Evolutionary conservation across 1,284 basidiomycete species (phyloP), one percentile per base, ranked within the genome.

Genomic region (Boletellus dicymbophilus): DNA sequence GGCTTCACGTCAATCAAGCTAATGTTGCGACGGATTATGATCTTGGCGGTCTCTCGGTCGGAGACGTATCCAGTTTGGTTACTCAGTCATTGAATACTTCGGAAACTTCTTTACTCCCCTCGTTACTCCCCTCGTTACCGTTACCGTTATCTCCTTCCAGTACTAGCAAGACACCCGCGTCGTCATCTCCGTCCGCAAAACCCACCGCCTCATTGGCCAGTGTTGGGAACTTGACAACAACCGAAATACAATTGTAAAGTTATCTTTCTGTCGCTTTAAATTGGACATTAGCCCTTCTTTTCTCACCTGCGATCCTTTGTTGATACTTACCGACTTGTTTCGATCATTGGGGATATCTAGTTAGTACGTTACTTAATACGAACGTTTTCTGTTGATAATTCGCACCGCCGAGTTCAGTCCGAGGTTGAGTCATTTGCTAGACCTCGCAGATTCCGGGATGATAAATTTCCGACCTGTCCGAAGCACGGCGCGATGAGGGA

Each of bases 1-100:
- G n/a, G n/a, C n/a, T n/a, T n/a, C n/a, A n/a, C n/a, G n/a, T n/a
- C n/a, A n/a, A n/a, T n/a, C n/a, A n/a, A n/a, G n/a, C n/a, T n/a
- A n/a, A n/a, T n/a, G n/a, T n/a, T n/a, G n/a, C n/a, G n/a, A n/a
- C n/a, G n/a, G n/a, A n/a, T n/a, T n/a, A n/a, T n/a, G n/a, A n/a
- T n/a, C n/a, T n/a, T n/a, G n/a, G n/a, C n/a, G n/a, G n/a, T 10
- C 20, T 62, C 16, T 63, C 60, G 15, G 38, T 57, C 1, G 50
- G 15, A 12, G 63, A 66, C 46, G 26, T 69, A 8, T 43, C 51
- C n/a, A n/a, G n/a, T 20, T 53, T 36, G 27, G 59, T 48, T 16
- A 56, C 48, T 38, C 54, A 55, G 44, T 60, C 56, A 2, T 37
- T 48, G 30, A 50, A 42, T 30, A 22, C 49, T 3, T 54, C n/a